phyloP scores from a whole-genome alignment of 805 yeast genomes.

The Zygotorulaspora sp. region DNA sequence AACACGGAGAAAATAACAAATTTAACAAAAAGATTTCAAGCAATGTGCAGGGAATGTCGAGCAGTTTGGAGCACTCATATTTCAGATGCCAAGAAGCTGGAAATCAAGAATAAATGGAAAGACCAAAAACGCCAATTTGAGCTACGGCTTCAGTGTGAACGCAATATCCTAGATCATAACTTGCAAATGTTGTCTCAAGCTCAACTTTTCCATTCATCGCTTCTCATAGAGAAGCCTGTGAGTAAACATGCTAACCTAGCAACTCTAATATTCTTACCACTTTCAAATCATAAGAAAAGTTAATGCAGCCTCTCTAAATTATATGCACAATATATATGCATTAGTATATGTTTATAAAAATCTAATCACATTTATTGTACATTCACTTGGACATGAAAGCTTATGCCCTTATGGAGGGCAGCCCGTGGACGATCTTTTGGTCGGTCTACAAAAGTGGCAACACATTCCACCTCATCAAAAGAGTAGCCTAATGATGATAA shows the following conservation, averaged over 20 bases:
- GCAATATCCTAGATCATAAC: slow-evolving; percentile 13
- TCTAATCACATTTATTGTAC: slow-evolving; percentile 3
- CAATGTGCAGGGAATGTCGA: slow-evolving; percentile 28
- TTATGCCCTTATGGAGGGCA: slow-evolving; percentile 27
- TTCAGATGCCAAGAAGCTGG: slow-evolving; percentile 16
- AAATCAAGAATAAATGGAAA: slow-evolving; percentile 16
- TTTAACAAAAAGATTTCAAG: slow-evolving; percentile 17
- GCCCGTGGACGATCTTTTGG: slow-evolving; percentile 20
- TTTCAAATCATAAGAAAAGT: slow-evolving; percentile 10
- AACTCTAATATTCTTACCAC: slow-evolving; percentile 6
- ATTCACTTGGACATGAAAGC: slow-evolving; percentile 33
- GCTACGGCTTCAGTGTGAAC: slow-evolving; percentile 13
- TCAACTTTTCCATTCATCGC: slow-evolving; percentile 6
- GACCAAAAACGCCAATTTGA: slow-evolving; percentile 14
- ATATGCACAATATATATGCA: not conserved
- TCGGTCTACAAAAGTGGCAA: slow-evolving; percentile 28
- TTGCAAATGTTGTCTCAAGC: slow-evolving; percentile 5
- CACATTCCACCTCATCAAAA: slow-evolving; percentile 25
- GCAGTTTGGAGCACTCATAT: slow-evolving; percentile 23
- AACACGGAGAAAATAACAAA: slow-evolving; percentile 7
- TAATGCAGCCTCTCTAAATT: no score
- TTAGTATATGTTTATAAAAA: no score
- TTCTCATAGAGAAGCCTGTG: slow-evolving; percentile 5
- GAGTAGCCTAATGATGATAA: slow-evolving; percentile 30
- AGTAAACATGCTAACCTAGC: no score